These are phyloP conservation scores for Cudoniella acicularis DNA, from an alignment of 495 filamentous ascomycete species.

Conservation along the genomic window DNA sequence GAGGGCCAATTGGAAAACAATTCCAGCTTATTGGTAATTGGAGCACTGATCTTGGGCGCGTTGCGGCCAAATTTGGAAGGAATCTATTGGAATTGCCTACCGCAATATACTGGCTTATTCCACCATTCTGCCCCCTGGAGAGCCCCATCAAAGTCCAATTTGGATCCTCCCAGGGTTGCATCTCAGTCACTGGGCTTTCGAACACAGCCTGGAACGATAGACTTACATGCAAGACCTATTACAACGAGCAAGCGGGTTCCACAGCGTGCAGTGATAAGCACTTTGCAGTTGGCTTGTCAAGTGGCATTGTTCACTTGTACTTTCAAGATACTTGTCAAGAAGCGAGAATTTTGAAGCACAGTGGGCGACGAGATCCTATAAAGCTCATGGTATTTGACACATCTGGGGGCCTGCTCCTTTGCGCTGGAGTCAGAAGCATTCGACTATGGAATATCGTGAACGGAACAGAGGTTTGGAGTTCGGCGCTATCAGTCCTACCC, in stretches of 20 bases:
- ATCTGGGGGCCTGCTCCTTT: too few species aligned
- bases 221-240: constrained; percentile 4
- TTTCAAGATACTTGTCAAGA: not conserved
- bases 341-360: not conserved
- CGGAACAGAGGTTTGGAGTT: too few species aligned
- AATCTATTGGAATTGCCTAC: constrained; percentile 27
- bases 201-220: constrained; percentile 28
- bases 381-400: too few species aligned
- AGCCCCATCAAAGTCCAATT: constrained; percentile 24
- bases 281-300: constrained; percentile 1
- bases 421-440: too few species aligned
- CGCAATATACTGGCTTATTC: constrained; percentile 35
- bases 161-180: not conserved
- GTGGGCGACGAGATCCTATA: too few species aligned
- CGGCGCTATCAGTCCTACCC: too few species aligned
- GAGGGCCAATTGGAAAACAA: not conserved
- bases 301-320: not conserved
- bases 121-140: constrained; percentile 32
- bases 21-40: constrained; percentile 22
- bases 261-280: not conserved
- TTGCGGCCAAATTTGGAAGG: constrained; percentile 35
- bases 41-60: constrained; percentile 38
- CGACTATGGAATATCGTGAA: too few species aligned
- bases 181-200: constrained; percentile 17
- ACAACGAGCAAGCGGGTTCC: not conserved